A percentile compares a stretch with the other conserved stretches of the same genome.
These are phyloP conservation scores for Ganoderma leucocontextum DNA, from an alignment of 1,284 basidiomycete species.

Conservation along the genomic window DNA sequence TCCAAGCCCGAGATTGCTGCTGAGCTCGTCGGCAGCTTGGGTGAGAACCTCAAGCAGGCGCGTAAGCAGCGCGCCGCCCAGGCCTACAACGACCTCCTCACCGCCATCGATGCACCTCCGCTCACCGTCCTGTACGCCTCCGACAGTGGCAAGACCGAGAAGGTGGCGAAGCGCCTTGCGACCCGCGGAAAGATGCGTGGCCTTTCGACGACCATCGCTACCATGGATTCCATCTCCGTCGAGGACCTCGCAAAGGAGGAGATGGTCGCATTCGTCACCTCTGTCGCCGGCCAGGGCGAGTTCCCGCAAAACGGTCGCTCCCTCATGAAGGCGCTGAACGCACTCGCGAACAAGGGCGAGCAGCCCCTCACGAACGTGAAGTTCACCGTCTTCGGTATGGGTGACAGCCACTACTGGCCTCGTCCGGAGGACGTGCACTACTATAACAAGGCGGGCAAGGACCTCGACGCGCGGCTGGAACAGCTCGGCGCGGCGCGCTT, in stretches of 20 bases:
- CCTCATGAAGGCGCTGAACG: slow-evolving; percentile 88
- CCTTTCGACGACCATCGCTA: slow-evolving; percentile 76
- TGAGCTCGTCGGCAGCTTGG: slow-evolving; percentile 87
- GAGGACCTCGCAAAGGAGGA: slow-evolving; percentile 81
- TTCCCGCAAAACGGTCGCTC: slow-evolving; percentile 95
- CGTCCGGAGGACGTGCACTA: slow-evolving; percentile 95
- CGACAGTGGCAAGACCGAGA: slow-evolving; percentile 95
- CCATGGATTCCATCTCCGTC: slow-evolving; percentile 82
- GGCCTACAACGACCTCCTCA: slow-evolving; percentile 88
- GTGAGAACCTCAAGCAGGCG: slow-evolving; percentile 85
- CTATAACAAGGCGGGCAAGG: slow-evolving; percentile 97
- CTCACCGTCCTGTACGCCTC: slow-evolving; percentile 92
- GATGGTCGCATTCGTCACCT: slow-evolving; percentile 90
- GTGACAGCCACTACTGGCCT: slow-evolving; percentile 99
- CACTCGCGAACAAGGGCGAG: slow-evolving; percentile 66
- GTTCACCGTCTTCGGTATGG: slow-evolving; percentile 93
- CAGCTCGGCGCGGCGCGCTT: slow-evolving; percentile 81
- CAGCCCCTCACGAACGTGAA: slow-evolving; percentile 68
- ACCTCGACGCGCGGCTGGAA: slow-evolving; percentile 83
- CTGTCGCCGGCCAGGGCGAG: slow-evolving; percentile 99
- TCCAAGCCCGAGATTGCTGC: slow-evolving; percentile 84
- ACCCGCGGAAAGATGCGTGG: slow-evolving; percentile 88
- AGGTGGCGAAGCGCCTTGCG: slow-evolving; percentile 90
- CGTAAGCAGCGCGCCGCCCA: slow-evolving; percentile 87
- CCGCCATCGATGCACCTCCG: slow-evolving; percentile 89